Evolutionary conservation across 495 filamentous ascomycete species (phyloP), one percentile per base, ranked within the genome.

Genomic region (Tuber calosporum): DNA sequence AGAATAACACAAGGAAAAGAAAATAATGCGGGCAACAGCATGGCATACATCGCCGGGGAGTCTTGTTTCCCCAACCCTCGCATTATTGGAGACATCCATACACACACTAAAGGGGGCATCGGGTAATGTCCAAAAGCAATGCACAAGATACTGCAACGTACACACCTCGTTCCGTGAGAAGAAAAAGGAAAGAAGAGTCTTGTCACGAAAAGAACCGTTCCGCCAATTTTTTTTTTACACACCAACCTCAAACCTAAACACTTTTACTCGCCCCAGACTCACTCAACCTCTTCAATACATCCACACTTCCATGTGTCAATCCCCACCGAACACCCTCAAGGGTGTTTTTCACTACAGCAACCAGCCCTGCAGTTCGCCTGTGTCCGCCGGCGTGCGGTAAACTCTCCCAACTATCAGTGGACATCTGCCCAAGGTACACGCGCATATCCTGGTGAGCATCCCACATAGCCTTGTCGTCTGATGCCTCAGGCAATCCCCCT

Each of bases 401-500:
- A 69, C 73, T 70, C 73, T 81, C 72, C 79, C 79, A 81, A 45
- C 38, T 81, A 40, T 77, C 79, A 17, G 79, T 81, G 67, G 72
- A 76, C 79, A 81, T 81, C 53, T 81, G 79, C 42, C 75, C 68
- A 37, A 81, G 68, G 69, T 81, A 81, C 22, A 75, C 48, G 7
- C 69, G 43, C 79, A 81, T 81, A 48, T 81, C 79, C 38, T 75
- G 79, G 42, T 79, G 76, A 5, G 75, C 72, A 70, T 81, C 79
- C 79, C 79, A 81, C 36, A 81, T 73, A 37, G 80, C 73, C 37
- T 80, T 75, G 34, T 79, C 72, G 36, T 78, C 73, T 48, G 70
- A 37, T 15, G 40, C 66, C 58, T 81, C 73, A 69, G 74, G 30
- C 17, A 72, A 43, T 66, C 74, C 74, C 30, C 74, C 70, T 45